Base-by-base conservation (phyloP, 148 eudicot species). In the Rhododendron mucronatum region DNA sequence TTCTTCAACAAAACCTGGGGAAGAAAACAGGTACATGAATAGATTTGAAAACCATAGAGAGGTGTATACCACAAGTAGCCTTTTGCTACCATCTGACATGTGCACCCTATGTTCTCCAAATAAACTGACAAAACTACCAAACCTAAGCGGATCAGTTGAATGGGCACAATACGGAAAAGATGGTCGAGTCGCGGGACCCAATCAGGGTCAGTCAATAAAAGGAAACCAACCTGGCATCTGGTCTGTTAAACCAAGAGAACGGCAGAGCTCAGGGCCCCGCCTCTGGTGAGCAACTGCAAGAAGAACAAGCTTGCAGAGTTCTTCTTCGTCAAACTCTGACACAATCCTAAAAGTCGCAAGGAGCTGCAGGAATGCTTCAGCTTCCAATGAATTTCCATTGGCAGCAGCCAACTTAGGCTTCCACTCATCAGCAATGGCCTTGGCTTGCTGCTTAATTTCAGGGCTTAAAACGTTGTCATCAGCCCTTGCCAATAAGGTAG, bases 141-240 rank as follows among this genome's bases (percentile, higher is more conserved):
- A 82, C 85, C 82, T 77, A 77, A 51, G 16, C 16, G 67, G 55
- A 45, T 15, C 33, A 61, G 65, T 55, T 50, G 45, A 80, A 88
- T 13, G 84, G 85, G 83, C 75, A 53, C 48, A 80, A 55, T 20
- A n/a, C 28, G 53, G 77, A 73, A 77, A n/a, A 78, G 28, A 44
- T 39, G 20, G 88, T 82, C 83, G 63, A 83, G 78, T 63, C 87
- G 86, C 87, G 81, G 78, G 71, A 84, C 55, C 88, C 79, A 88
- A 90, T 77, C 91, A 79, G 90, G 91, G 91, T 84, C 90, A 88
- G 92, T 84, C 86, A 84, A 88, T 85, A 84, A 84, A 89, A 91
- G 89, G 85, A 90, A 84, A 94, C 96, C 93, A 92, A 94, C 96
- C 96, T 92, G 94, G 94, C 90, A 92, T 89, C 88, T 91, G 92